A percentile compares a stretch with the other conserved stretches of the same genome.
Conservation (phyloP, 805 yeast species). For the Cyberlindnera meyerae region DNA sequence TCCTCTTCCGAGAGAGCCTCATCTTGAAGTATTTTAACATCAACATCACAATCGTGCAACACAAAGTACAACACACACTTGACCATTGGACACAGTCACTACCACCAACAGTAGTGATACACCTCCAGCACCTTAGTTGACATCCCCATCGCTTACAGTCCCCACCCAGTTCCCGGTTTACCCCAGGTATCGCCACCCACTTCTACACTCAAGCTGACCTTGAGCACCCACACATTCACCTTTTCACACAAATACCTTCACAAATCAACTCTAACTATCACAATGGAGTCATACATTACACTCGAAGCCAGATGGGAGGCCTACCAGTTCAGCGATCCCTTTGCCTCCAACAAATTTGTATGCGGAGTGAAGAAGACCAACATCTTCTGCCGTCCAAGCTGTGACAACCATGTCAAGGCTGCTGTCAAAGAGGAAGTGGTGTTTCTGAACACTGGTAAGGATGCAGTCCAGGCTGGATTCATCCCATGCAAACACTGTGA, state of each 20-base stretch:
- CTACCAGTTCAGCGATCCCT: constrained; percentile 61
- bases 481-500: constrained; percentile 51
- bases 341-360: constrained; percentile 53
- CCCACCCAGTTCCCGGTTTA: no score
- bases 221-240: neutral
- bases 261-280: neutral
- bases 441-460: constrained; percentile 37
- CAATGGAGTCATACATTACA: constrained; percentile 10
- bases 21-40: no score
- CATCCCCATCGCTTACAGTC: no score
- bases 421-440: constrained; percentile 35
- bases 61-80: no score
- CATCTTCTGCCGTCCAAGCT: constrained; percentile 63
- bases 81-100: no score
- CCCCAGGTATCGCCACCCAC: no score
- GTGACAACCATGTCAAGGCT: constrained; percentile 45
- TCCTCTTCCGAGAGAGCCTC: constrained; percentile 1
- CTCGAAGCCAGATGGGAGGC: constrained; percentile 48
- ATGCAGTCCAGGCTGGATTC: constrained; percentile 43
- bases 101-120: no score
- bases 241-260: neutral
- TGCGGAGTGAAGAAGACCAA: constrained; percentile 42
- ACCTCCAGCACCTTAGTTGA: no score
- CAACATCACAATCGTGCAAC: no score
- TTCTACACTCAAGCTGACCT: no score